Conservation (phyloP, 2,329 filamentous ascomycete species). For the Fusarium oxysporum region DNA sequence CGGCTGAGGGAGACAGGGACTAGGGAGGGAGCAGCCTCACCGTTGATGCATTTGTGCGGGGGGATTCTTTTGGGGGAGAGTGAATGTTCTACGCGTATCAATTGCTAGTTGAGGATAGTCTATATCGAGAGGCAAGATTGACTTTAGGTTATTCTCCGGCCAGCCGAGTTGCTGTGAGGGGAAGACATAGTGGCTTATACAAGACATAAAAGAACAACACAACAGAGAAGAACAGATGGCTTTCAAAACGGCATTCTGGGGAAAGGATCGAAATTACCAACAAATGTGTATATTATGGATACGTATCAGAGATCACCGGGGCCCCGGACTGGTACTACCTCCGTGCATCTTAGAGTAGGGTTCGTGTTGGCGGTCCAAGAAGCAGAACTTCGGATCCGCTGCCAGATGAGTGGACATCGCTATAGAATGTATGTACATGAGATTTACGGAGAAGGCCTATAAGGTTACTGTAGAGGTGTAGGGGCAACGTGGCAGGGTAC, state of each 20-base stretch:
- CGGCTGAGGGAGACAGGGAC: conserved; percentile 24
- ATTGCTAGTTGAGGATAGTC: neutral
- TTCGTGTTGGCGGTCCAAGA: conserved; percentile 17
- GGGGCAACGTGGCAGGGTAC: conserved; percentile 16
- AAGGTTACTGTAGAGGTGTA: neutral
- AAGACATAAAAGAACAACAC: neutral
- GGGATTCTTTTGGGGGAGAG: neutral
- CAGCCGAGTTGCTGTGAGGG: conserved; percentile 22
- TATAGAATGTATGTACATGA: neutral
- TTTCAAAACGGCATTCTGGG: conserved; percentile 16
- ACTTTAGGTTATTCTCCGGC: conserved; percentile 21
- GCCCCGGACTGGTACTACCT: conserved; percentile 24
- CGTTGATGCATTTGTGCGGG: conserved; percentile 27
- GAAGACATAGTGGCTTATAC: neutral
- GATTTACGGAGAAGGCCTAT: neutral
- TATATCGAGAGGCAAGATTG: conserved; percentile 11
- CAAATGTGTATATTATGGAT: neutral
- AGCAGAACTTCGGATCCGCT: conserved; percentile 42
- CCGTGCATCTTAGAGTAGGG: conserved; percentile 4
- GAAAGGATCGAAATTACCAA: conserved; percentile 5
- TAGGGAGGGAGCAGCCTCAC: conserved; percentile 19
- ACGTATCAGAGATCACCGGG: conserved; percentile 25
- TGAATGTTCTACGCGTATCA: neutral
- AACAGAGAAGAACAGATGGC: conserved; percentile 3
- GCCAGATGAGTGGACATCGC: conserved; percentile 3